Base-by-base conservation (phyloP, 495 filamentous ascomycete species). In the Lepidopterella palustris region DNA sequence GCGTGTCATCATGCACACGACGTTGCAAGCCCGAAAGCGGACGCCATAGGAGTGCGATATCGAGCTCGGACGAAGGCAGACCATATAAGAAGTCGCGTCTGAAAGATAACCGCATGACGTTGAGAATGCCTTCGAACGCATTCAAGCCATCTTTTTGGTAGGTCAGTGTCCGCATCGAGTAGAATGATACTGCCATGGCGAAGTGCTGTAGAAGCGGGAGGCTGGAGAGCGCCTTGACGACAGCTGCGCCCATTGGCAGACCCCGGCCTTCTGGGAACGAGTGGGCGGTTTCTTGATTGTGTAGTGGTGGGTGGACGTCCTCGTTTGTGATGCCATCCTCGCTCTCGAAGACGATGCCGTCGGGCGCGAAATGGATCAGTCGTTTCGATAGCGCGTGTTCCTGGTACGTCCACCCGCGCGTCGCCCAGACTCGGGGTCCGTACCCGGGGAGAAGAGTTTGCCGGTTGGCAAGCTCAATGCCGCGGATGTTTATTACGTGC, bases 401-500 rank as follows among this genome's bases (percentile, higher is more conserved):
- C 49, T 68, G 65, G 26, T 64, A 58, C 4, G 65, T 68, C 65
- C 65, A 68, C 25, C 62, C 65, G 9, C 64, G 48, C 28, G 24
- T 45, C 13, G 51, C 28, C 64, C 64, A 67, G 39, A 15, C 39
- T 20, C 20, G 13, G 13, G 39, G 39, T 15, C 39, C 39, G 6
- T 11, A 42, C 2, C 1, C 20, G 6, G 39, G 39, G 20, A 42
- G 1, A 1, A 42, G 13, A 2, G 8, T 42, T 6, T 42, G 39
- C 3, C 39, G 1, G 6, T 42, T 42, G 20, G 39, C 39, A 15
- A 42, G 39, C 39, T 11, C 20, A 15, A 42, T 9, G 20, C 39
- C 39, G 39, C 8, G 39, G 6, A 42, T 20, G 20, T 42, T 42
- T 11, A 42, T 20, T 2, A 42, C 2, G 39, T 42, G 39, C 20